Percentiles rank a stretch among this genome's conserved stretches.
Evolutionary conservation across 2,329 filamentous ascomycete genomes (phyloP).

Genomic region (Sporothrix humicola): DNA sequence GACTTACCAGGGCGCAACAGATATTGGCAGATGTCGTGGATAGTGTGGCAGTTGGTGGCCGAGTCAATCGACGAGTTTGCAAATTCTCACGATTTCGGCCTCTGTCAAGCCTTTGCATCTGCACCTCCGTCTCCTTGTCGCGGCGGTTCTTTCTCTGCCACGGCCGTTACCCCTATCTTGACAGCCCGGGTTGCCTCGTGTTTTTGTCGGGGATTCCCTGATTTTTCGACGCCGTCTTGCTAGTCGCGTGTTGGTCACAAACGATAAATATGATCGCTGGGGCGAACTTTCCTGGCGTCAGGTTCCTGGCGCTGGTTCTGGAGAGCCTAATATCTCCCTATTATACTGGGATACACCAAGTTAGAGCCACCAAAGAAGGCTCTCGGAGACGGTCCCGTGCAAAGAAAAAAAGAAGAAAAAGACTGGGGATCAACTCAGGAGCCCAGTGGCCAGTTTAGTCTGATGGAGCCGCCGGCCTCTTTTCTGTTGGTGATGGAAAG

Average conservation of each 20-base stretch:
- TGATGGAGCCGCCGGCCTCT: constrained; percentile 12
- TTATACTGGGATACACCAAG: too few species aligned
- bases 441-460: constrained; percentile 16
- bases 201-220: not conserved
- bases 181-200: not conserved
- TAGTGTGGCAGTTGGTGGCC: not conserved
- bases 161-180: not conserved
- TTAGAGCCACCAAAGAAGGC: not conserved
- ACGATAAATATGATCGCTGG: constrained; percentile 24
- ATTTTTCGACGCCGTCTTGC: constrained; percentile 9
- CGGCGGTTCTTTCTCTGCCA: not conserved
- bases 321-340: not conserved
- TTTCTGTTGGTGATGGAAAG: not conserved
- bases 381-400: not conserved
- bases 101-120: not conserved
- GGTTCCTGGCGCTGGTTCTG: constrained; percentile 17
- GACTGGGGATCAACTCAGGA: constrained; percentile 5
- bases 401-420: not conserved
- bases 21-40: constrained; percentile 6
- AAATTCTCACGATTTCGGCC: not conserved
- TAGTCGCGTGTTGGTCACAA: constrained; percentile 13
- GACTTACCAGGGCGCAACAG: not conserved
- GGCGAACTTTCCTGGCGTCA: not conserved
- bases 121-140: not conserved
- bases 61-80: not conserved